Evolutionary conservation across 129 eudicot genomes (phyloP), one percentile per base, ranked within the genome.

Genomic region (Escallonia herrerae): DNA sequence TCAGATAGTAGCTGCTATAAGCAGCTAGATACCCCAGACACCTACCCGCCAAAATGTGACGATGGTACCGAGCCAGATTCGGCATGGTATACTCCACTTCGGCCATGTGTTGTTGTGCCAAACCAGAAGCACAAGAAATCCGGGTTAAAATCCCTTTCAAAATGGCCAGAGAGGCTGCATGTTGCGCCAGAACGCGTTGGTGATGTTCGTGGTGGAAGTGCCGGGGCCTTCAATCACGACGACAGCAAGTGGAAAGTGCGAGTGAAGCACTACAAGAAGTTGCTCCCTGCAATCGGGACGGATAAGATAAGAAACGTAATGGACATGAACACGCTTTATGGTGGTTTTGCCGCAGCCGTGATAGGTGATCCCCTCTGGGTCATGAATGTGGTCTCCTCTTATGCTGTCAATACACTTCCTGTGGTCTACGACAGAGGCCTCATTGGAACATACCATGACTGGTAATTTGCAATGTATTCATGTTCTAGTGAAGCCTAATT

Each of bases 31-130:
- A 67, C 76, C 12, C 85, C 91, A 5, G 98, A 93, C 44, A 78
- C 43, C 54, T 93, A 93, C 83, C 98, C 98, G 2, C 87, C 95
- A 33, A 93, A 86, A 58, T 93, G 98, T 70, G 98, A 93, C 14
- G 98, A 93, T 43, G 95, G 96, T 15, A 89, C 96, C 7, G 96
- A 93, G 66, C 80, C 98, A 6, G 98, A 93, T 72, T 81, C 98
- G 2, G 98, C 84, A 33, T 93, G 96, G 98, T 93, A 93, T 82
- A 85, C 96, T 39, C 98, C 98, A 1, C 78, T 93, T 50, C 77
- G 98, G 56, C 88, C 98, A 5, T 93, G 98, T 70, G 95, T 88
- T 0, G 95, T 89, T 10, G 87, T 80, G 9, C 98, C 98, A 2
- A 67, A 82, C 76, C 84, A 72, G 40, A 86, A 81, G 56, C 74